Evolutionary conservation across 768 basidiomycete species (phyloP), one percentile per base, ranked within the genome.

Genomic region (Hirschioporus abietinus): DNA sequence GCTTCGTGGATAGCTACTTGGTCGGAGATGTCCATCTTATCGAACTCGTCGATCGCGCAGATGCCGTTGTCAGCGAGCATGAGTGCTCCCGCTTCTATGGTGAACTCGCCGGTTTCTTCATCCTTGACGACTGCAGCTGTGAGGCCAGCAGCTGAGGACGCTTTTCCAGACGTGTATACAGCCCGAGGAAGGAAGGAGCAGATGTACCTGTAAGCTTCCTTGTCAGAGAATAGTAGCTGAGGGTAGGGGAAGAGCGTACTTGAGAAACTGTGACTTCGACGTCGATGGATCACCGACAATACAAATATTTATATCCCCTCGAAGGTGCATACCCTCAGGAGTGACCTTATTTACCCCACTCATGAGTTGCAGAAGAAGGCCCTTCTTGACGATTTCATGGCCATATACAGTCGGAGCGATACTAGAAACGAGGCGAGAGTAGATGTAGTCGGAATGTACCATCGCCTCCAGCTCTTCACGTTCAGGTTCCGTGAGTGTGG

Each of bases 51-150:
- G 72, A 99, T 99, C n/a, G 96, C 96, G 74, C 97, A 99, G 75
- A 99, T 98, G 8, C 97, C 97, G 71, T 99, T 99, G 79, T 99
- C 97, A 7, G 97, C 97, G 3, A 99, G 86, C 97, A 99, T 99
- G 70, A 99, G 84, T 4, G 97, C 97, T 63, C 97, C 97, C 24
- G 97, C 97, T 79, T 99, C 97, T 73, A 99, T 99, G 0, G 97
- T 99, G 79, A 99, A 99, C 74, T 99, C 97, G 17, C 97, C 97
- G 0, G 96, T 96, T 77, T 99, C 97, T 78, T 99, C 96, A 72
- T 99, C 97, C 73, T 92, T 95, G 67, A 99, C 96, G 0, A 99
- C 97, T 1, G 96, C 96, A 6, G 97, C 97, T 0, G 97, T 99
- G 25, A 99, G 84, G 91, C 97, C 97, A 30, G 96, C 97, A 0